A percentile compares a stretch with the other conserved stretches of the same genome.
These are phyloP conservation scores for Ascochyta koolunga DNA, from an alignment of 2,329 filamentous ascomycete species.

Conservation along the genomic window DNA sequence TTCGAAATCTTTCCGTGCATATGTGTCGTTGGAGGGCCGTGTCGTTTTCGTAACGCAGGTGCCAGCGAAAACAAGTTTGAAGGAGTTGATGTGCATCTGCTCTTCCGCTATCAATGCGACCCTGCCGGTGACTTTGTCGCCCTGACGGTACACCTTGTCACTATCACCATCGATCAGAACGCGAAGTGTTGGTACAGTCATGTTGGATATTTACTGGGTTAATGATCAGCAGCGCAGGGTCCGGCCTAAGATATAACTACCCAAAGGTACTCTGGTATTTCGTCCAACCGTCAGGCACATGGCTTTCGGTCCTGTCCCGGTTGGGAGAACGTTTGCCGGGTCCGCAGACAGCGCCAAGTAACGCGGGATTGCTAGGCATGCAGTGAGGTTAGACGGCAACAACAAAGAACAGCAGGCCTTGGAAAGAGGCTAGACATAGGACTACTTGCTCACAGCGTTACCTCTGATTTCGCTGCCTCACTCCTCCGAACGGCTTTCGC, in stretches of 20 bases:
- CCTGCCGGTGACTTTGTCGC: conserved; percentile 44
- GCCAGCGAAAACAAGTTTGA: conserved; percentile 41
- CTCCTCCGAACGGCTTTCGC: not conserved
- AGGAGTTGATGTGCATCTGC: conserved; percentile 33
- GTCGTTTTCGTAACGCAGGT: conserved; percentile 42
- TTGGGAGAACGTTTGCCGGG: conserved; percentile 42
- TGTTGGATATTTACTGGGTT: conserved; percentile 21
- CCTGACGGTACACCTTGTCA: conserved; percentile 36
- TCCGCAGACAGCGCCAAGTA: conserved; percentile 34
- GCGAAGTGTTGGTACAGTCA: conserved; percentile 36
- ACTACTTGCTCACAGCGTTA: not conserved
- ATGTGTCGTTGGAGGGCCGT: conserved; percentile 24
- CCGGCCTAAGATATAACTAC: conserved; percentile 31
- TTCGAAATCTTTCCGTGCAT: conserved; percentile 31
- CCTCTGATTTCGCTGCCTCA: not conserved
- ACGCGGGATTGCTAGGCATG: conserved; percentile 36
- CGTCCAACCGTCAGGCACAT: conserved; percentile 30
- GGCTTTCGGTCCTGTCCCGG: conserved; percentile 33
- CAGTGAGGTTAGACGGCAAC: conserved; percentile 30
- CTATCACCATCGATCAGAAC: conserved; percentile 41
- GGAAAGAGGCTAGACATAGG: conserved; percentile 24
- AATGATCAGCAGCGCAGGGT: conserved; percentile 36
- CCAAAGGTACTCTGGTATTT: conserved; percentile 14
- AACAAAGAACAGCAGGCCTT: conserved; percentile 22
- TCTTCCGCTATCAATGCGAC: conserved; percentile 37